Evolutionary conservation across 495 filamentous ascomycete genomes (phyloP).

Genomic region (Recurvomyces mirabilis): DNA sequence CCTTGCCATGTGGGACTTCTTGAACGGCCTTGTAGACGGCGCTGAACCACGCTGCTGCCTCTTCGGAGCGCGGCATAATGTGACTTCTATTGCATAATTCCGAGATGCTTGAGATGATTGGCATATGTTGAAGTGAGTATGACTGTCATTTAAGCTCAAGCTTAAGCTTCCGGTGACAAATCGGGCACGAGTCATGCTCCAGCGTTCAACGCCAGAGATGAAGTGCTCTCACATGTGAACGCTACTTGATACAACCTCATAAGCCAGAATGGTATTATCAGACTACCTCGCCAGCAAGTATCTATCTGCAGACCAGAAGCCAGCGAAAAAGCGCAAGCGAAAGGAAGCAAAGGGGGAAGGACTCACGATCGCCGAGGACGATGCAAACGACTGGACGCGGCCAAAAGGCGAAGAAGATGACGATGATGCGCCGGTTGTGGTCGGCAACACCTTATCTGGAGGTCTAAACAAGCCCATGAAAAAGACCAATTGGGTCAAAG

Average conservation of each 20-base stretch:
- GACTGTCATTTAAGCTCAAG: too few species aligned
- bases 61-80: constrained; percentile 30
- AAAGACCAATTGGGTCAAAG: constrained; percentile 64
- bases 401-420: constrained; percentile 31
- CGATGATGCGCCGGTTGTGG: constrained; percentile 36
- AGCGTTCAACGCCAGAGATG: too few species aligned
- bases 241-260: background rate
- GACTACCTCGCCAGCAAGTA: constrained; percentile 93
- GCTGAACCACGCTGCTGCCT: constrained; percentile 72
- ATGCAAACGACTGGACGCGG: constrained; percentile 57
- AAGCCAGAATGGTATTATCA: constrained; percentile 47
- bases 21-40: constrained; percentile 77
- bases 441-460: constrained; percentile 37
- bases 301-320: constrained; percentile 65
- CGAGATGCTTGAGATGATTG: too few species aligned
- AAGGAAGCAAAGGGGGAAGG: constrained; percentile 40
- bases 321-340: constrained; percentile 65
- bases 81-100: background rate
- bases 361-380: constrained; percentile 86
- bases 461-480: constrained; percentile 59
- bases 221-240: too few species aligned
- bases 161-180: too few species aligned
- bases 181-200: too few species aligned
- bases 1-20: constrained; percentile 69
- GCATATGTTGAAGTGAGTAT: too few species aligned